These are phyloP conservation scores for Spergularia bocconei DNA, from an alignment of 148 eudicot species.

Conservation along the genomic window DNA sequence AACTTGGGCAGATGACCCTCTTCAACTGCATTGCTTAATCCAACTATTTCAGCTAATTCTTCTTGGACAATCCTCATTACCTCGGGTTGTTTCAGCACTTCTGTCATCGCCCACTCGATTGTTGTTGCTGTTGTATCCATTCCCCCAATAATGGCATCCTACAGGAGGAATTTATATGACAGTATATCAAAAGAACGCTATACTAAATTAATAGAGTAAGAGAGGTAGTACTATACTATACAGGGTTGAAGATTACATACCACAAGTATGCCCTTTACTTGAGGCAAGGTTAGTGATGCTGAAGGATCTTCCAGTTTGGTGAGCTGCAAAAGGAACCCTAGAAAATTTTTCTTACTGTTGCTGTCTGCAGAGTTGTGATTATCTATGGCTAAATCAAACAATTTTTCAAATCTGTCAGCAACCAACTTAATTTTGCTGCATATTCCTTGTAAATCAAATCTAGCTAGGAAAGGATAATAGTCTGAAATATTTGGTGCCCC, in stretches of 20 bases:
- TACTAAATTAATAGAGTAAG: no score
- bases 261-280: constrained; percentile 41
- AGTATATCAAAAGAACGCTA: background rate
- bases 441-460: constrained; percentile 34
- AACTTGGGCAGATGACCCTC: constrained; percentile 33
- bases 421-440: constrained; percentile 21
- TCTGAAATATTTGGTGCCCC: constrained; percentile 47
- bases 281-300: constrained; percentile 22
- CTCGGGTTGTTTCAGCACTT: constrained; percentile 27
- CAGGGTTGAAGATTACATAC: constrained; percentile 21
- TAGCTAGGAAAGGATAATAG: constrained; percentile 39
- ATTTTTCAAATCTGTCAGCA: constrained; percentile 1
- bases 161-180: background rate
- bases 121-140: constrained; percentile 34
- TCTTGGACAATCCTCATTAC: constrained; percentile 28
- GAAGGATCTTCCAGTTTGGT: constrained; percentile 22
- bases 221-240: no score
- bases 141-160: constrained; percentile 40
- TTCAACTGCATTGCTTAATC: constrained; percentile 25
- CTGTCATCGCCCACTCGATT: constrained; percentile 44
- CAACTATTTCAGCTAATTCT: constrained; percentile 33
- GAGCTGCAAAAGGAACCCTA: constrained; percentile 35
- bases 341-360: constrained; percentile 27
- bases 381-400: constrained; percentile 16
- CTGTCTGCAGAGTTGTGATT: background rate